Percentiles rank a stretch among this genome's conserved stretches.
Conservation (phyloP, 2,329 filamentous ascomycete species). For the Trichoderma koningii region DNA sequence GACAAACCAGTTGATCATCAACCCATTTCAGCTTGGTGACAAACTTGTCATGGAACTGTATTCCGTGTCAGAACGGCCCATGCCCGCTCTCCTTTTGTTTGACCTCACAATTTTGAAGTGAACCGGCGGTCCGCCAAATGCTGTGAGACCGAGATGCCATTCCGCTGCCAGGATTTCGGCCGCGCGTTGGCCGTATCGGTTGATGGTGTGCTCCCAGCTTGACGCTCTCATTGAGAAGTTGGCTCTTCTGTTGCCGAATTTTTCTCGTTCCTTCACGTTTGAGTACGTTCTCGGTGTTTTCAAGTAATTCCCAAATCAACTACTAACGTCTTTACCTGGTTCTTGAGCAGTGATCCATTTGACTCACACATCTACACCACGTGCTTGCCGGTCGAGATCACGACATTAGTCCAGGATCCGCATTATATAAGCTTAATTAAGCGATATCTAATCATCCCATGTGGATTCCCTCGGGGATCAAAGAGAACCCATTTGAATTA, state of each 20-base stretch:
- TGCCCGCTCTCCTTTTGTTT: background rate
- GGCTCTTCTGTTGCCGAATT: background rate
- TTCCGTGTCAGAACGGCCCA: background rate
- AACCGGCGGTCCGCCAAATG: constrained; percentile 68
- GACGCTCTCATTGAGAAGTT: background rate
- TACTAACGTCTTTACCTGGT: background rate
- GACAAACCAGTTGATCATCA: constrained; percentile 63
- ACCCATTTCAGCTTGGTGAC: constrained; percentile 64
- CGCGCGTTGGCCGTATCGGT: background rate
- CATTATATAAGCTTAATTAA: background rate
- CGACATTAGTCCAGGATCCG: background rate
- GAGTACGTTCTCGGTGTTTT: background rate
- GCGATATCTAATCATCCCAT: too few species aligned
- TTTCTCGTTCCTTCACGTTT: background rate
- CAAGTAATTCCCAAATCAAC: background rate
- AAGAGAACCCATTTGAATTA: background rate
- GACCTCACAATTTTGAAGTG: constrained; percentile 64
- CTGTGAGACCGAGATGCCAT: constrained; percentile 57
- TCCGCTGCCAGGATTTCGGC: constrained; percentile 48
- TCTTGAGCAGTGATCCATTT: background rate
- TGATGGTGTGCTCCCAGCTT: background rate
- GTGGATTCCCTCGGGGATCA: background rate
- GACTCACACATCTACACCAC: background rate
- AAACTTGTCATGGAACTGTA: constrained; percentile 60
- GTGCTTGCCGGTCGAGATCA: background rate